Evolutionary conservation across 1,284 basidiomycete genomes (phyloP).

Genomic region (Ceratorhiza oryzae-sativae): DNA sequence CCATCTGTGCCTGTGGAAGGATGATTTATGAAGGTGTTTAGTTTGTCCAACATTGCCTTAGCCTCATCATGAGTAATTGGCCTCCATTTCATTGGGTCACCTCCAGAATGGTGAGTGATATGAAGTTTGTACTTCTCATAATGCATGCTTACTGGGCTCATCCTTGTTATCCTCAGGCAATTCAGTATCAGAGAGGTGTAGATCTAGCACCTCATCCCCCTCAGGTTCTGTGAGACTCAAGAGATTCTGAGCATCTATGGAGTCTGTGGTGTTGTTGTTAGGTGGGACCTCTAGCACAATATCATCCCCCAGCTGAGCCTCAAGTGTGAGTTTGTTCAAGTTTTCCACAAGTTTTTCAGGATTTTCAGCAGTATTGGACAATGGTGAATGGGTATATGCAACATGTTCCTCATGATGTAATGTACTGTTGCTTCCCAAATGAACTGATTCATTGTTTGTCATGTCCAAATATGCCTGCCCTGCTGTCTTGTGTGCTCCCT

Average conservation of each 20-base stretch:
- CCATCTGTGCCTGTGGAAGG: conserved; percentile 3
- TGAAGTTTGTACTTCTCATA: background rate
- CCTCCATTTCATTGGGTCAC: background rate
- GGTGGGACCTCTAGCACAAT: conserved; percentile 15
- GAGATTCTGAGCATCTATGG: background rate
- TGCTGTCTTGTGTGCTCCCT: background rate
- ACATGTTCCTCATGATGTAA: background rate
- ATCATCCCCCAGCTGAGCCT: background rate
- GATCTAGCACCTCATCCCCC: background rate
- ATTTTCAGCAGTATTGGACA: background rate
- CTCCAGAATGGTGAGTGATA: conserved; percentile 1
- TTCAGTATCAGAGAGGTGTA: background rate
- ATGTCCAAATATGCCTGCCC: background rate
- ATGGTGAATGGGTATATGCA: background rate
- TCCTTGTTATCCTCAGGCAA: background rate
- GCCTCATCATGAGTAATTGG: background rate
- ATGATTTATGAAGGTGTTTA: background rate
- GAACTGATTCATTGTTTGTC: background rate
- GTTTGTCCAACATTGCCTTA: background rate
- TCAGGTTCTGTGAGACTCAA: background rate
- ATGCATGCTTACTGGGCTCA: background rate
- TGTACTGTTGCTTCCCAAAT: background rate
- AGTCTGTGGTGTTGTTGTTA: background rate
- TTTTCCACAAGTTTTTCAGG: background rate
- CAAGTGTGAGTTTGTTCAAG: background rate